Evolutionary conservation across 2,329 filamentous ascomycete species (phyloP).

Genomic region (Leptographium wingfieldii): DNA sequence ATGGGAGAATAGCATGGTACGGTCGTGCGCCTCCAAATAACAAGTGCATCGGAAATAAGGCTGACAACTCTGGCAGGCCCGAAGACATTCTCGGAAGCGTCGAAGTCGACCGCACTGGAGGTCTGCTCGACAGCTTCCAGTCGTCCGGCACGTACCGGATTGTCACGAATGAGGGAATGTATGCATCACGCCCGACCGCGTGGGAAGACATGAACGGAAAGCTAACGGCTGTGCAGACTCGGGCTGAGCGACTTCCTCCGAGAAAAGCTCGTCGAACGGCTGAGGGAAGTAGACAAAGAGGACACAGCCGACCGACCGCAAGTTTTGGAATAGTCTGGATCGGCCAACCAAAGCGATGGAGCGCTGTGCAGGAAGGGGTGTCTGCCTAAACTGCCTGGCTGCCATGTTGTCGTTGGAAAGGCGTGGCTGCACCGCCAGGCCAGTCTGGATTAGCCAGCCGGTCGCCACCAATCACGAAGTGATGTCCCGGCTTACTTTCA

Average conservation of each 20-base stretch:
- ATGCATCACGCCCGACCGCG: conserved; percentile 23
- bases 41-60: background rate
- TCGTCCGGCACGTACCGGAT: conserved; percentile 35
- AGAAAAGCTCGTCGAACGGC: conserved; percentile 38
- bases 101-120: conserved; percentile 45
- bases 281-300: conserved; percentile 37
- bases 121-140: conserved; percentile 13
- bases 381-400: no score
- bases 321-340: conserved; percentile 4
- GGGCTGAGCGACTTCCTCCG: conserved; percentile 42
- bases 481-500: background rate
- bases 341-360: no score
- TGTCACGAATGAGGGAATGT: conserved; percentile 55
- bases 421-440: no score
- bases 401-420: no score
- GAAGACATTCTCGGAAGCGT: conserved; percentile 59
- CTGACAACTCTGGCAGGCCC: conserved; percentile 25
- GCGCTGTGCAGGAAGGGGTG: no score
- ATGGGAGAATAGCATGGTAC: conserved; percentile 50
- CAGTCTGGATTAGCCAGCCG: no score
- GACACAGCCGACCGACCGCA: conserved; percentile 10
- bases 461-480: no score
- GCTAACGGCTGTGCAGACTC: conserved; percentile 24
- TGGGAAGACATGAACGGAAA: background rate
- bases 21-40: background rate